phyloP scores from a whole-genome alignment of 2,329 filamentous ascomycete genomes.

The Fusarium brachygibbosum region DNA sequence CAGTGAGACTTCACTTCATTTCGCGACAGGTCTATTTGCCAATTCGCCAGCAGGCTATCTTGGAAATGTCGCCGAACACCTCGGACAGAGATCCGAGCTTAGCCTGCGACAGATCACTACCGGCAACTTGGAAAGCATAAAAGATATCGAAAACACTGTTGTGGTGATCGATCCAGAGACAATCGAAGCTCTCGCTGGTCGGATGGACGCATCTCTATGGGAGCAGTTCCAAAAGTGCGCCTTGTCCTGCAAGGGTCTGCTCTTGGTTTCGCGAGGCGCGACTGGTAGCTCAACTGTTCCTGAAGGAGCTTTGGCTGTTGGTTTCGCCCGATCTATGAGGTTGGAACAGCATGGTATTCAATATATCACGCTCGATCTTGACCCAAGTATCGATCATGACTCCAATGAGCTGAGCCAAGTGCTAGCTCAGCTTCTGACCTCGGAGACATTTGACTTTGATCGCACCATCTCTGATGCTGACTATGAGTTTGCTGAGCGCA shows the following conservation, averaged over 20 bases:
- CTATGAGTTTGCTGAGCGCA: constrained; percentile 6
- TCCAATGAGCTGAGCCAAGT: neutral
- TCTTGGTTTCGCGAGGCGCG: constrained; percentile 3
- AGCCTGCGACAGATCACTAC: neutral
- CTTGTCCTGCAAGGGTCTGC: constrained; percentile 5
- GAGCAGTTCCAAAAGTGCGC: constrained; percentile 9
- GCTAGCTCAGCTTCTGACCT: constrained; percentile 3
- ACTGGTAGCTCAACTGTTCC: constrained; percentile 5
- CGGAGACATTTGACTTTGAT: constrained; percentile 8
- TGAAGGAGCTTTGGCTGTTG: constrained; percentile 7
- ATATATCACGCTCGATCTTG: constrained; percentile 9
- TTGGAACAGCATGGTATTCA: constrained; percentile 4
- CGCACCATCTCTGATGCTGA: constrained; percentile 7
- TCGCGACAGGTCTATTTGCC: constrained; percentile 4
- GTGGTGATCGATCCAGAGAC: constrained; percentile 5
- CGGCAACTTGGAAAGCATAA: constrained; percentile 2
- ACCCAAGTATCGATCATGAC: neutral
- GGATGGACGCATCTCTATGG: constrained; percentile 1
- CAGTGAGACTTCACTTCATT: constrained; percentile 6
- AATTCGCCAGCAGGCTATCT: constrained; percentile 3
- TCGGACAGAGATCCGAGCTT: neutral
- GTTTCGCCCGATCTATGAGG: constrained; percentile 8
- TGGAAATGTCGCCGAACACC: neutral
- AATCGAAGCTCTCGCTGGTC: constrained; percentile 5
- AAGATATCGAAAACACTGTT: neutral